Percentiles rank a stretch among this genome's conserved stretches.
These are phyloP conservation scores for Xylariaceae sp. DNA, from an alignment of 2,329 filamentous ascomycete species.

Conservation along the genomic window DNA sequence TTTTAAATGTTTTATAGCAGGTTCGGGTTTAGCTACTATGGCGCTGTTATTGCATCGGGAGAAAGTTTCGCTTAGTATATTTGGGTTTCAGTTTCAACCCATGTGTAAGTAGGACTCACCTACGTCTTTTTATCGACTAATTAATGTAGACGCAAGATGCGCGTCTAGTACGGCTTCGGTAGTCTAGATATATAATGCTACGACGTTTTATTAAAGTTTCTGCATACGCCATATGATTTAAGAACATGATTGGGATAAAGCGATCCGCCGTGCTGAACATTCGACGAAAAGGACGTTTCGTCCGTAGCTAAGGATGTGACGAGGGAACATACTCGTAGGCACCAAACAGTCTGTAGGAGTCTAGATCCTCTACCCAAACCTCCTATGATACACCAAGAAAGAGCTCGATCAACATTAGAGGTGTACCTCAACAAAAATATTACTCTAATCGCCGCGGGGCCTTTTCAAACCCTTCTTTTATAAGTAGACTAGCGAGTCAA, in stretches of 20 bases:
- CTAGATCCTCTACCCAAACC: too few relatives aligned
- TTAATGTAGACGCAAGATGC: conserved; percentile 1
- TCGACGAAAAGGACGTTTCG: too few relatives aligned
- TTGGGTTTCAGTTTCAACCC: conserved; percentile 1
- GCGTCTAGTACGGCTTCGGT: conserved; percentile 6
- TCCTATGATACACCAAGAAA: too few relatives aligned
- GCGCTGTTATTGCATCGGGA: not conserved
- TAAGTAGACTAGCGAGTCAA: not conserved
- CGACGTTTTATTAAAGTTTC: not conserved
- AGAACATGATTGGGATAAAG: not conserved
- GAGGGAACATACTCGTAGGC: too few relatives aligned
- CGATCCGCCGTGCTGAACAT: not conserved
- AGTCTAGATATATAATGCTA: conserved; percentile 8
- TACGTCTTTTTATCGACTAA: not conserved
- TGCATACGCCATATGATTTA: not conserved
- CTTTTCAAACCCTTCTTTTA: not conserved
- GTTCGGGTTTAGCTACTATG: conserved; percentile 3
- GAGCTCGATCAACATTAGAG: too few relatives aligned
- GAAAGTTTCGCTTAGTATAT: conserved; percentile 1
- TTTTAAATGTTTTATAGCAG: not conserved
- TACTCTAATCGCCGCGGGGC: too few relatives aligned
- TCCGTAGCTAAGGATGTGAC: too few relatives aligned
- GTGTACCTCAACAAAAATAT: too few relatives aligned
- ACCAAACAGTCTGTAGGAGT: too few relatives aligned
- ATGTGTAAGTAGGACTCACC: conserved; percentile 7